Conservation (phyloP, 164 flowering plant species). For the Chloranthus sessilifolius region DNA sequence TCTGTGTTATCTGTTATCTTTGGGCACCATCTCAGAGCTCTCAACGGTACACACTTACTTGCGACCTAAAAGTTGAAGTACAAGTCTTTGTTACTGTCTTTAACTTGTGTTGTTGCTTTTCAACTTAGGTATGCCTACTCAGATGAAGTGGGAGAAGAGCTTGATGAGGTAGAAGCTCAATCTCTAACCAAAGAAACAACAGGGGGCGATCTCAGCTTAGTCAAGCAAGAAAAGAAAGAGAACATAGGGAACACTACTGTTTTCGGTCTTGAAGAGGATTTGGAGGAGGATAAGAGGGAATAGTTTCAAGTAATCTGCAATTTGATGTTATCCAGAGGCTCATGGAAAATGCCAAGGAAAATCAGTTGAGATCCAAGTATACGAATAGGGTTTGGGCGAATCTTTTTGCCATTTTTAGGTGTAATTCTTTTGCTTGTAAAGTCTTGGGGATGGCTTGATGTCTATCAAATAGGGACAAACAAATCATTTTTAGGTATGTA, state of each 20-base stretch:
- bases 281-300: conserved; percentile 54
- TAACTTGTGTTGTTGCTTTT: not conserved
- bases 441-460: no score
- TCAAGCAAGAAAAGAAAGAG: conserved; percentile 44
- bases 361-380: no score
- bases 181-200: conserved; percentile 44
- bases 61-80: no score
- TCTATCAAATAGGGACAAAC: no score
- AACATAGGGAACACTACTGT: conserved; percentile 13
- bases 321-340: no score
- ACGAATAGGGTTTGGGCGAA: no score
- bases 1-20: conserved; percentile 83
- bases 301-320: conserved; percentile 19
- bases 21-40: conserved; percentile 98
- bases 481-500: no score
- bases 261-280: conserved; percentile 33
- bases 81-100: no score
- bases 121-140: conserved; percentile 70
- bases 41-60: conserved; percentile 60
- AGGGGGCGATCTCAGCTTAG: conserved; percentile 60
- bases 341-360: not conserved
- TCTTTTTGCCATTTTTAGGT: no score
- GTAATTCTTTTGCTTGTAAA: no score
- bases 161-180: conserved; percentile 62
- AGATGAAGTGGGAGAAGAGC: conserved; percentile 54